phyloP scores from a whole-genome alignment of 345 rosid species.

The Eucalyptus pauciflora region DNA sequence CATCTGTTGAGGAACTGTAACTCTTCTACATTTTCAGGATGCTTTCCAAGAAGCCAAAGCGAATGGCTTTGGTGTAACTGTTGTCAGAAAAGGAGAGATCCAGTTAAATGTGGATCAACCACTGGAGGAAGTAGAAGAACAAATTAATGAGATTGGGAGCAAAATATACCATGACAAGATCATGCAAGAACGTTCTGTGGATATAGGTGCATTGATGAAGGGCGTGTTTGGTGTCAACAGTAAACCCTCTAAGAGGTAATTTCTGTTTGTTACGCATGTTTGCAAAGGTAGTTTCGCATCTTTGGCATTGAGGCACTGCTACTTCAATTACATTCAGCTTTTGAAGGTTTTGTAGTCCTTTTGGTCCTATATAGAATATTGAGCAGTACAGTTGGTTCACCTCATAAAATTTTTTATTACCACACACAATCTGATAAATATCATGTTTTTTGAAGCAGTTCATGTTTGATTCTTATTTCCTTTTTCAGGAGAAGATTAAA shows the following conservation, averaged over 20 bases:
- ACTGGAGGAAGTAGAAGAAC: constrained; percentile 79
- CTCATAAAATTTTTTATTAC: background rate
- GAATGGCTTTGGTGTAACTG: constrained; percentile 73
- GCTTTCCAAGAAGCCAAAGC: constrained; percentile 82
- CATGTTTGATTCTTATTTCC: background rate
- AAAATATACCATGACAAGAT: constrained; percentile 75
- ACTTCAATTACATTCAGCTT: background rate
- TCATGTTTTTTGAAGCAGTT: background rate
- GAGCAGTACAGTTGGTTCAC: background rate
- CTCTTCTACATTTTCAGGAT: constrained; percentile 25
- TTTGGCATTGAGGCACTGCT: background rate
- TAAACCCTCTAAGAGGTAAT: constrained; percentile 26
- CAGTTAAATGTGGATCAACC: constrained; percentile 69
- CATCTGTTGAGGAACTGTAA: background rate
- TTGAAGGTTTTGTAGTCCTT: background rate
- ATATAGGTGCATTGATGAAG: constrained; percentile 71
- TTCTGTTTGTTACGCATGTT: background rate
- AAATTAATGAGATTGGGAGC: constrained; percentile 69
- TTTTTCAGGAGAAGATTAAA: background rate
- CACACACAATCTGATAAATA: background rate
- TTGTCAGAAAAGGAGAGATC: constrained; percentile 66
- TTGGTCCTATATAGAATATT: background rate
- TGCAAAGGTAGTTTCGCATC: background rate
- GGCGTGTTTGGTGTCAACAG: constrained; percentile 40
- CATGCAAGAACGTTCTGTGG: constrained; percentile 66